phyloP scores from a whole-genome alignment of 495 filamentous ascomycete species.

The Aspergillus egyptiacus region DNA sequence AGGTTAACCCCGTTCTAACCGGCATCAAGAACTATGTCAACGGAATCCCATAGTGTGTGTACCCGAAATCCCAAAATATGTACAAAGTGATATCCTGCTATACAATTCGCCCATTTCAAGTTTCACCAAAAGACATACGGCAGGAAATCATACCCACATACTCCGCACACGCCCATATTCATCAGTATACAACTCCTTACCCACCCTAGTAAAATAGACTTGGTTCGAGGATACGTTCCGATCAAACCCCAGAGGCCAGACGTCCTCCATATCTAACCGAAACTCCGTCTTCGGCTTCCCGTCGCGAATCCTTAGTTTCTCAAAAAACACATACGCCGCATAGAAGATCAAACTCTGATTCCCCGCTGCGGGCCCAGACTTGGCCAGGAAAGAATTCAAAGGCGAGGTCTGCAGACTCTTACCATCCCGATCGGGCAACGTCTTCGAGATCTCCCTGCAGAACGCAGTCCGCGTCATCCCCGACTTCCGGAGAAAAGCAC shows the following conservation, averaged over 20 bases:
- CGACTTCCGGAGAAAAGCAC: not conserved
- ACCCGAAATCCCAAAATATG: no score
- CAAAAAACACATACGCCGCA: conserved; percentile 41
- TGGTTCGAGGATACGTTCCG: not conserved
- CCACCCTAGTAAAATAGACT: not conserved
- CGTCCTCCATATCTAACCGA: conserved; percentile 47
- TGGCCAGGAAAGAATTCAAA: conserved; percentile 6
- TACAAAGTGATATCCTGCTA: no score
- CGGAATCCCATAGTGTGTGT: no score
- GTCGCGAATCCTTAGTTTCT: conserved; percentile 52
- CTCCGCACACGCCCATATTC: conserved; percentile 5
- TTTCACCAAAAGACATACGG: no score
- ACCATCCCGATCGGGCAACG: not conserved
- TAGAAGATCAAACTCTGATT: conserved; percentile 12
- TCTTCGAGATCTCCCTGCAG: conserved; percentile 11
- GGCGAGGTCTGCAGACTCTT: not conserved
- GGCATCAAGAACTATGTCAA: no score
- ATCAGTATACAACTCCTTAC: not conserved
- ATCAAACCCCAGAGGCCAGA: conserved; percentile 23
- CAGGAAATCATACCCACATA: no score
- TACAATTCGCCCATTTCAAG: no score
- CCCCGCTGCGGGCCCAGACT: conserved; percentile 2
- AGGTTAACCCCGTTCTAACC: no score
- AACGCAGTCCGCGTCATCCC: conserved; percentile 10
- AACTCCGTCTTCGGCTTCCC: conserved; percentile 50